Evolutionary conservation across 495 filamentous ascomycete species (phyloP).

Genomic region (Penicillium samsonianum): DNA sequence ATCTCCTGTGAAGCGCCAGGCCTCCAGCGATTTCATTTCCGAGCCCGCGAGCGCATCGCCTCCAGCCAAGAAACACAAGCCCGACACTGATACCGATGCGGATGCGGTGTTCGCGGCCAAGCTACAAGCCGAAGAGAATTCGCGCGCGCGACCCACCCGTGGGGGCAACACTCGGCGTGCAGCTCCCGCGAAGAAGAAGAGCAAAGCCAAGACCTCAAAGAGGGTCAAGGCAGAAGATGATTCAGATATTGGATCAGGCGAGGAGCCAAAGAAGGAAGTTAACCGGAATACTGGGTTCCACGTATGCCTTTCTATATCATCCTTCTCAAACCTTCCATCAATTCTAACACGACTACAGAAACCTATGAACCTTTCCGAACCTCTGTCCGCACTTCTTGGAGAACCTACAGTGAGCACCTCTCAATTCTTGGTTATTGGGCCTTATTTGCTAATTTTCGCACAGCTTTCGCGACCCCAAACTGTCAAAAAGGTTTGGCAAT

Average conservation of each 20-base stretch:
- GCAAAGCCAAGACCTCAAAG: slow-evolving; percentile 70
- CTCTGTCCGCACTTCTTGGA: slow-evolving; percentile 64
- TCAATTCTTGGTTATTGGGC: not conserved
- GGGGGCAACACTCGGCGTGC: slow-evolving; percentile 59
- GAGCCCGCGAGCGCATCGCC: slow-evolving; percentile 47
- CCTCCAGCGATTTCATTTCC: slow-evolving; percentile 50
- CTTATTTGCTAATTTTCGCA: slow-evolving; percentile 11
- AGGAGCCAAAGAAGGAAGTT: slow-evolving; percentile 62
- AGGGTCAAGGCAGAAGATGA: slow-evolving; percentile 77
- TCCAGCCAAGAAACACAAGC: slow-evolving; percentile 58
- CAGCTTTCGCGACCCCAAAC: slow-evolving; percentile 90
- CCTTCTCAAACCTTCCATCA: not conserved
- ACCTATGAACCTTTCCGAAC: slow-evolving; percentile 63
- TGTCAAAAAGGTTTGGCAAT: slow-evolving; percentile 92
- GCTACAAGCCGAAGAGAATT: slow-evolving; percentile 90
- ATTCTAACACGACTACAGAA: slow-evolving; percentile 50
- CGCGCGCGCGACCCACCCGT: slow-evolving; percentile 69
- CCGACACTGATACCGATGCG: slow-evolving; percentile 61
- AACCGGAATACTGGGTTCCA: slow-evolving; percentile 69
- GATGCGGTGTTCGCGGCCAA: slow-evolving; percentile 84
- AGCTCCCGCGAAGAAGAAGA: slow-evolving; percentile 65
- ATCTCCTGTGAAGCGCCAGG: slow-evolving; percentile 58
- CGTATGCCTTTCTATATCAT: slow-evolving; percentile 41
- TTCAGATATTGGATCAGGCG: slow-evolving; percentile 67
- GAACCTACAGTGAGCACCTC: slow-evolving; percentile 55